A percentile compares a stretch with the other conserved stretches of the same genome.
Conservation (phyloP, 2,329 filamentous ascomycete genomes). For the Dothistroma pini region DNA sequence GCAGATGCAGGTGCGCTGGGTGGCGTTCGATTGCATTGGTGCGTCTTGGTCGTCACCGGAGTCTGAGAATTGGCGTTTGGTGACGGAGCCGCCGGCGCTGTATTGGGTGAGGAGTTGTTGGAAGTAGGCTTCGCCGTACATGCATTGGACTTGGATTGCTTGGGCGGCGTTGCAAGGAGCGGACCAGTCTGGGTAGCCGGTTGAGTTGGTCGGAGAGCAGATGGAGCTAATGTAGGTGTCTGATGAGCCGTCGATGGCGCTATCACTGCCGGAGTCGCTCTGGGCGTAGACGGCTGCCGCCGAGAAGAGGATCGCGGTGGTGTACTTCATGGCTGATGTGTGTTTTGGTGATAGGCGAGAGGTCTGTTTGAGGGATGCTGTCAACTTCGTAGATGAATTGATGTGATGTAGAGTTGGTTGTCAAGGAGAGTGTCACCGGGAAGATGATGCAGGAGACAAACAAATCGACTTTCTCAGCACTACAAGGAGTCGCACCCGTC, state of each 20-base stretch:
- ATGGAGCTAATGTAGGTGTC: slow-evolving; percentile 22
- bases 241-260: slow-evolving; percentile 7
- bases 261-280: background rate
- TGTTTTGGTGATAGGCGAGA: background rate
- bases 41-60: slow-evolving; percentile 6
- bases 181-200: slow-evolving; percentile 21
- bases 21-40: slow-evolving; percentile 18
- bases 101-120: background rate
- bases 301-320: background rate
- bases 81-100: background rate
- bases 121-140: slow-evolving; percentile 20
- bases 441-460: background rate
- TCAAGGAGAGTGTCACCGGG: background rate
- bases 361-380: background rate
- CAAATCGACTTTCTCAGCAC: background rate
- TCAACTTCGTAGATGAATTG: background rate
- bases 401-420: background rate
- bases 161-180: slow-evolving; percentile 27
- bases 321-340: slow-evolving; percentile 7
- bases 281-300: background rate
- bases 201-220: slow-evolving; percentile 25
- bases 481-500: background rate
- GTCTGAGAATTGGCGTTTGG: background rate
- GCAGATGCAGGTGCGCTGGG: slow-evolving; percentile 30
- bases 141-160: slow-evolving; percentile 25